Evolutionary conservation across 2,329 filamentous ascomycete species (phyloP).

Genomic region (Pyrenochaeta sp.): DNA sequence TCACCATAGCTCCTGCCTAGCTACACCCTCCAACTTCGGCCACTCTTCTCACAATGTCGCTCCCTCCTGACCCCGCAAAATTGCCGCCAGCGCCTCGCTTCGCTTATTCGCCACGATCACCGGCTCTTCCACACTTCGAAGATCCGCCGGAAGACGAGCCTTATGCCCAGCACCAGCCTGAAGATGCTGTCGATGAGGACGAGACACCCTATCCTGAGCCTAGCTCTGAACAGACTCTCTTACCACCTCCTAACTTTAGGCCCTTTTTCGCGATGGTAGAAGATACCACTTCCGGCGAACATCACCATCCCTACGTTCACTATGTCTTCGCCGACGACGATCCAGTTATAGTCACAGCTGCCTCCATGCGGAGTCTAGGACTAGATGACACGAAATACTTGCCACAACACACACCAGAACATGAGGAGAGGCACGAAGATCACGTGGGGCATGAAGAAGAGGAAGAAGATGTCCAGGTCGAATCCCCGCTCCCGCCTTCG

Average conservation of each 20-base stretch:
- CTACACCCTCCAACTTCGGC: constrained; percentile 22
- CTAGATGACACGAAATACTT: constrained; percentile 51
- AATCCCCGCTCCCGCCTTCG: constrained; percentile 56
- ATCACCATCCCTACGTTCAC: constrained; percentile 84
- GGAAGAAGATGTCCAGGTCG: constrained; percentile 31
- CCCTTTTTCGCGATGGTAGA: constrained; percentile 88
- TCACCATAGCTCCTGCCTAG: constrained; percentile 32
- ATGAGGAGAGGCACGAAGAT: constrained; percentile 19
- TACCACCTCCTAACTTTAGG: constrained; percentile 65
- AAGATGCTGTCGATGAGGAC: constrained; percentile 33
- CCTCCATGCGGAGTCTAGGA: constrained; percentile 64
- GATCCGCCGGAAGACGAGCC: constrained; percentile 29
- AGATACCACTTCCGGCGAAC: constrained; percentile 74
- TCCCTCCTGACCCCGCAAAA: constrained; percentile 25
- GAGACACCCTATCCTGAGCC: constrained; percentile 46
- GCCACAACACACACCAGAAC: constrained; percentile 33
- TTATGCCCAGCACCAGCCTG: constrained; percentile 25
- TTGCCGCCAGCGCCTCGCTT: constrained; percentile 23
- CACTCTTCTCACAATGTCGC: constrained; percentile 37
- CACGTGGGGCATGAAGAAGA: constrained; percentile 31
- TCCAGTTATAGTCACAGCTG: constrained; percentile 74
- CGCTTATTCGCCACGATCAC: constrained; percentile 35
- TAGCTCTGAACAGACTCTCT: constrained; percentile 42
- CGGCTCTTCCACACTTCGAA: constrained; percentile 30
- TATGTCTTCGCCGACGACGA: constrained; percentile 97